A percentile compares a stretch with the other conserved stretches of the same genome.
phyloP scores from a whole-genome alignment of 768 basidiomycete genomes.

The Plicaturopsis crispa region DNA sequence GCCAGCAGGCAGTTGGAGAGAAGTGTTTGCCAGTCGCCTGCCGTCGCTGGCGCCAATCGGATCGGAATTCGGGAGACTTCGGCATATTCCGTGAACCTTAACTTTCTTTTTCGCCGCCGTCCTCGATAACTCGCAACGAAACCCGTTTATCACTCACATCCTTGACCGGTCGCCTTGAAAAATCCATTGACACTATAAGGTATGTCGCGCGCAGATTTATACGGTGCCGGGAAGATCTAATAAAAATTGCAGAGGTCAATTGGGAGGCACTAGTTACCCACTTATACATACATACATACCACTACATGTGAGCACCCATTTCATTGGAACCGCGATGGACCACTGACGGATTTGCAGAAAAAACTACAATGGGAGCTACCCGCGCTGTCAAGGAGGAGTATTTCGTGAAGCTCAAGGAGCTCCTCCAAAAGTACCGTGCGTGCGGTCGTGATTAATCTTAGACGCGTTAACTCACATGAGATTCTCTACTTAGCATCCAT shows the following conservation, averaged over 20 bases:
- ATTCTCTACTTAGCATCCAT: slow-evolving; percentile 67
- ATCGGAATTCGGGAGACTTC: too few species aligned
- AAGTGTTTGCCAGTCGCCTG: too few species aligned
- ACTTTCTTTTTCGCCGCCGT: too few species aligned
- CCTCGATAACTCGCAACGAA: too few species aligned
- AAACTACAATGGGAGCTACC: slow-evolving; percentile 76
- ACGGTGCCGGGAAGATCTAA: slow-evolving; percentile 1
- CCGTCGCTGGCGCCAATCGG: too few species aligned
- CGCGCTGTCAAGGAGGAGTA: slow-evolving; percentile 87
- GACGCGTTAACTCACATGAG: slow-evolving; percentile 5
- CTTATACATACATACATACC: slow-evolving; percentile 14
- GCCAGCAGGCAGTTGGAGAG: too few species aligned
- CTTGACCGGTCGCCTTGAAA: slow-evolving; percentile 59
- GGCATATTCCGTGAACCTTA: too few species aligned
- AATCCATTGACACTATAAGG: slow-evolving; percentile 86
- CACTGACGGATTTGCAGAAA: background rate
- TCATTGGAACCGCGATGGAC: background rate
- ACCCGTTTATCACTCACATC: too few species aligned
- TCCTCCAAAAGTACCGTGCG: slow-evolving; percentile 85
- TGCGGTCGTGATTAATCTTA: slow-evolving; percentile 9
- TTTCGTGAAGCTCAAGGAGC: slow-evolving; percentile 90
- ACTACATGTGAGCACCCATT: slow-evolving; percentile 20
- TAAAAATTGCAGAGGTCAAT: slow-evolving; percentile 71
- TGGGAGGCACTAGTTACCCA: slow-evolving; percentile 66
- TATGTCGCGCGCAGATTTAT: slow-evolving; percentile 20